phyloP scores from a whole-genome alignment of 2,329 filamentous ascomycete species.

The Chaetomium strumarium region DNA sequence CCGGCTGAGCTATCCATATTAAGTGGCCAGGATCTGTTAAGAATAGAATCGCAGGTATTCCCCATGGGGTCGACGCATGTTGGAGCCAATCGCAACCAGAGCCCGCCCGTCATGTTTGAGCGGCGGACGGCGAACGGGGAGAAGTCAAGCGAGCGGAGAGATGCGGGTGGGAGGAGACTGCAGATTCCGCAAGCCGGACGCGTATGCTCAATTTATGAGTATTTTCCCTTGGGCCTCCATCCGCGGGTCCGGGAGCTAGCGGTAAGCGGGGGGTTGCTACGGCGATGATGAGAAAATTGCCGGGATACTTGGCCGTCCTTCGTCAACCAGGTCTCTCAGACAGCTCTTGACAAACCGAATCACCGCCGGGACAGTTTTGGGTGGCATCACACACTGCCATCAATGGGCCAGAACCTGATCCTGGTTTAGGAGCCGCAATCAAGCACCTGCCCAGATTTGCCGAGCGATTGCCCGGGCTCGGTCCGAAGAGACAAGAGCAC shows the following conservation, averaged over 20 bases:
- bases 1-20: constrained; percentile 23
- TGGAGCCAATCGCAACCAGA: constrained; percentile 19
- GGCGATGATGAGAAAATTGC: constrained; percentile 24
- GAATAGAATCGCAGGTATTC: constrained; percentile 22
- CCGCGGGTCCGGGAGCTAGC: constrained; percentile 22
- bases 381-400: constrained; percentile 11
- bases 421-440: constrained; percentile 8
- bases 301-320: constrained; percentile 22
- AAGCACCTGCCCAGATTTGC: constrained; percentile 11
- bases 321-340: constrained; percentile 22
- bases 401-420: background rate
- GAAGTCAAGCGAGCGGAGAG: background rate
- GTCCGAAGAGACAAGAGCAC: constrained; percentile 4
- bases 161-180: constrained; percentile 11
- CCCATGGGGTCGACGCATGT: constrained; percentile 19
- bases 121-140: constrained; percentile 14
- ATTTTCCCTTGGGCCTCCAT: constrained; percentile 18
- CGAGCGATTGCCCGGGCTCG: constrained; percentile 7
- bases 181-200: constrained; percentile 16
- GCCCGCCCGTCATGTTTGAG: constrained; percentile 16
- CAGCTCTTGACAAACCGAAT: constrained; percentile 12
- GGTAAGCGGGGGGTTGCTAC: constrained; percentile 20
- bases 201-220: constrained; percentile 26
- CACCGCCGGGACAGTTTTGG: background rate
- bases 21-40: constrained; percentile 15